Evolutionary conservation across 1,139 yeast genomes (phyloP), one percentile per base, ranked within the genome.

Genomic region (Taphrina pruni): DNA sequence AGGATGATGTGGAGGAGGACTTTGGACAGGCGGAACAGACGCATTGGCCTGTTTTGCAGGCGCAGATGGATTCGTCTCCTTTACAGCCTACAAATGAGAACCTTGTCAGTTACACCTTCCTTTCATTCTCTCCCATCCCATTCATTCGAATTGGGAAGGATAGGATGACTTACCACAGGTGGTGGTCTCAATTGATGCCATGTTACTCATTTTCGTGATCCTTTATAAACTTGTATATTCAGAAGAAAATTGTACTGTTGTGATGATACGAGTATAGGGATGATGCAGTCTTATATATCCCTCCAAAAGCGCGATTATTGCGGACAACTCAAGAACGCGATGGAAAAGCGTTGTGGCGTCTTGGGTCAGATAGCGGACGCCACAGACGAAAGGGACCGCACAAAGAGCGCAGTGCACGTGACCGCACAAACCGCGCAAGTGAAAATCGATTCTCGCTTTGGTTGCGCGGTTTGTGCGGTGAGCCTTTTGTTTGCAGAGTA

Each of bases 1-100:
- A 17, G 17, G 17, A 17, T 17, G 17, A 17, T 17, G 65, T 35
- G 26, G 43, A 11, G 57, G 12, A 12, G 1, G 60, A 56, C 21
- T 56, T 56, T 6, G 60, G 60, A 41, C 66, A 62, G 26, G 52
- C 21, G 12, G 66, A 51, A 14, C 66, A 62, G 43, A 62, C 66
- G 52, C 66, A 62, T 55, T 62, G 66, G 51, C 66, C 52, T n/a
- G 35, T 11, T 35, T 51, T 52, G 38, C 66, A 62, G 14, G 66
- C 66, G 66, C 66, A 62, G 43, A 52, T 62, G 43, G 66, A 62
- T 35, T 41, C 66, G 66, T 62, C 66, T 54, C 66, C 66, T 55
- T 51, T 62, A 51, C 66, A 62, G 36, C 48, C 56, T 56, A 26
- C 4, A 26, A 26, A 26, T 46, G 54, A 56, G 38, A 9, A 41